Evolutionary conservation across 345 rosid species (phyloP).

Genomic region (Gynandropsis gynandra): DNA sequence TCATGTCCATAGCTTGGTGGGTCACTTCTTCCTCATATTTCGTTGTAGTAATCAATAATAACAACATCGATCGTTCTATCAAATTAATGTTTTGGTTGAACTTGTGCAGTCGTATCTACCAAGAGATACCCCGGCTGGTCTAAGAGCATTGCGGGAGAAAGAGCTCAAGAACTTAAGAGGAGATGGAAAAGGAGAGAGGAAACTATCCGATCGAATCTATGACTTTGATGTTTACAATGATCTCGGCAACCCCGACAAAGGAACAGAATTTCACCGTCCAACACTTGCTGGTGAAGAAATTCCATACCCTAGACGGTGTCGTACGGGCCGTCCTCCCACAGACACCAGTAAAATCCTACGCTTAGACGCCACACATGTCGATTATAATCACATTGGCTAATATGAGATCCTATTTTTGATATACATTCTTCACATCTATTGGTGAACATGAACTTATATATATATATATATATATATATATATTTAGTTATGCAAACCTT

Average conservation of each 20-base stretch:
- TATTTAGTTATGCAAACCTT: no score
- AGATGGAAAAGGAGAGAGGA: slow-evolving; percentile 58
- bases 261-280: slow-evolving; percentile 53
- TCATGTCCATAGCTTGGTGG: no score
- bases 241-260: slow-evolving; percentile 85
- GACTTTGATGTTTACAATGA: slow-evolving; percentile 86
- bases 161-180: slow-evolving; percentile 72
- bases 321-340: slow-evolving; percentile 66
- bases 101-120: slow-evolving; percentile 76
- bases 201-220: slow-evolving; percentile 71
- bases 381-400: no score
- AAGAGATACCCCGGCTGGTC: slow-evolving; percentile 68
- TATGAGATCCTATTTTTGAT: no score
- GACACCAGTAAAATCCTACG: slow-evolving; percentile 25
- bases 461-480: no score
- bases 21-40: no score
- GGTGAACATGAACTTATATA: no score
- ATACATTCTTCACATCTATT: no score
- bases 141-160: slow-evolving; percentile 53
- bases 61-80: no score
- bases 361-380: no score
- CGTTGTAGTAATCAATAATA: no score
- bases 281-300: slow-evolving; percentile 54
- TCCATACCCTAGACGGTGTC: slow-evolving; percentile 91
- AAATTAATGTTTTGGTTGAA: not conserved